A percentile compares a stretch with the other conserved stretches of the same genome.
These are phyloP conservation scores for Podila verticillata DNA, from an alignment of 192 early-diverging fungal species.

Conservation along the genomic window DNA sequence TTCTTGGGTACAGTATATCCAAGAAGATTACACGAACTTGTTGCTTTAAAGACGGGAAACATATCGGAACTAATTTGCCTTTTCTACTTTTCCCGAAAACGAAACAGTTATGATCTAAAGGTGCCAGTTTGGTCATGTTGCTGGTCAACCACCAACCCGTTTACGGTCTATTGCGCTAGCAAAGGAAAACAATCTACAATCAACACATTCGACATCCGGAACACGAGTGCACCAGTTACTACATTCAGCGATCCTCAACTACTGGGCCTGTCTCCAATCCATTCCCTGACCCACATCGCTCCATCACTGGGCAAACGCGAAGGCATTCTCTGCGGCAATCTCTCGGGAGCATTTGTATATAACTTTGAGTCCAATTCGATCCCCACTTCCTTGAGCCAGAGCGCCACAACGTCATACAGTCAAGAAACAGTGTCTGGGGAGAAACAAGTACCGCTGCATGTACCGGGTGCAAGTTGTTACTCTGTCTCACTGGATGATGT, in stretches of 20 bases:
- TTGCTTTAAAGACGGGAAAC: too few relatives aligned
- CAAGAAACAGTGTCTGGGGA: background rate
- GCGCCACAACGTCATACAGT: background rate
- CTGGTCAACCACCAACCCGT: constrained; percentile 35
- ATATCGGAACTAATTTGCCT: too few relatives aligned
- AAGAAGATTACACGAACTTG: too few relatives aligned
- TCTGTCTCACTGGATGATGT: constrained; percentile 20
- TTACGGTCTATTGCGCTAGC: constrained; percentile 19
- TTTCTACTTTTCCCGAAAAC: too few relatives aligned
- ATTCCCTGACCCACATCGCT: constrained; percentile 33
- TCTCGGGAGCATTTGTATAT: constrained; percentile 29
- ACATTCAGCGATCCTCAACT: constrained; percentile 16
- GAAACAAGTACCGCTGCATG: background rate
- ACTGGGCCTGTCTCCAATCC: constrained; percentile 28
- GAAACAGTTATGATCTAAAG: constrained; percentile 34
- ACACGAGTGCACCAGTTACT: constrained; percentile 8
- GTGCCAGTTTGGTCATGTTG: constrained; percentile 45
- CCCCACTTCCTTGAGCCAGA: background rate
- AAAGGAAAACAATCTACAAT: constrained; percentile 22
- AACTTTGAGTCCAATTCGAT: constrained; percentile 6
- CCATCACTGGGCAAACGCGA: constrained; percentile 6
- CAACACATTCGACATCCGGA: constrained; percentile 27
- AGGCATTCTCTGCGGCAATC: constrained; percentile 35
- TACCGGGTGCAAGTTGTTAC: constrained; percentile 16
- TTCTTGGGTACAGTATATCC: constrained; percentile 11